Conservation (phyloP, 208 protist genomes). For the Wallacemonas sp. region DNA sequence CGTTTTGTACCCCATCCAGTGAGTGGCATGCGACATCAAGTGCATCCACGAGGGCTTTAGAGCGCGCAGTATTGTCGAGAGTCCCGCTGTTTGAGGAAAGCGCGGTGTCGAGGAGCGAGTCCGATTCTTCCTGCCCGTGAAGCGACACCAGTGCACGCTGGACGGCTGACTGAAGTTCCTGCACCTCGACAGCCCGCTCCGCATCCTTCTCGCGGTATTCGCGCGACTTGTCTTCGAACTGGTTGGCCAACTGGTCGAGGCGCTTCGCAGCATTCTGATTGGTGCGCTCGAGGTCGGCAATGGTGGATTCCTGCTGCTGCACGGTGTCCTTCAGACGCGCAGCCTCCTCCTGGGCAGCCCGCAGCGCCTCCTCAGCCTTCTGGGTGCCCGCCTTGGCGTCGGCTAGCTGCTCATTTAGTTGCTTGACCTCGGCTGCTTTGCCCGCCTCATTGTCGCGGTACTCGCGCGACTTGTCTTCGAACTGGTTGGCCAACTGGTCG, state of each 20-base stretch:
- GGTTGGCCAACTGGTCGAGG: constrained; percentile 7
- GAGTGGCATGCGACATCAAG: constrained; percentile 6
- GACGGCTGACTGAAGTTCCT: not conserved
- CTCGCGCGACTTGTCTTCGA: constrained; percentile 1
- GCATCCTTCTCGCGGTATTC: constrained; percentile 10
- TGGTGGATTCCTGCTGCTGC: not conserved
- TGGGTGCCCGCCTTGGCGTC: not conserved
- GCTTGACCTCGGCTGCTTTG: no score
- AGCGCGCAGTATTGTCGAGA: not conserved
- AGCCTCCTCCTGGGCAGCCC: constrained; percentile 17
- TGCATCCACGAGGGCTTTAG: constrained; percentile 3
- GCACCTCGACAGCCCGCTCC: constrained; percentile 7
- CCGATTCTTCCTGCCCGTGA: constrained; percentile 4
- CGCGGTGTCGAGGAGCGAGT: not conserved
- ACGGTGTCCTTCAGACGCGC: not conserved
- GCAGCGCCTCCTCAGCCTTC: constrained; percentile 5
- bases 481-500: constrained; percentile 10
- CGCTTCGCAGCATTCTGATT: constrained; percentile 12
- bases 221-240: constrained; percentile 4
- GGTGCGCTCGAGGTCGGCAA: not conserved
- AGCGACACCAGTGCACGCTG: constrained; percentile 2
- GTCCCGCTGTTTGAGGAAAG: not conserved
- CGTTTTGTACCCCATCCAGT: not conserved
- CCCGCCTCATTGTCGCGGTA: no score
- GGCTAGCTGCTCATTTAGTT: no score